Evolutionary conservation across 192 early-diverging fungal genomes (phyloP).

Genomic region (Backusella parvicylindrica): DNA sequence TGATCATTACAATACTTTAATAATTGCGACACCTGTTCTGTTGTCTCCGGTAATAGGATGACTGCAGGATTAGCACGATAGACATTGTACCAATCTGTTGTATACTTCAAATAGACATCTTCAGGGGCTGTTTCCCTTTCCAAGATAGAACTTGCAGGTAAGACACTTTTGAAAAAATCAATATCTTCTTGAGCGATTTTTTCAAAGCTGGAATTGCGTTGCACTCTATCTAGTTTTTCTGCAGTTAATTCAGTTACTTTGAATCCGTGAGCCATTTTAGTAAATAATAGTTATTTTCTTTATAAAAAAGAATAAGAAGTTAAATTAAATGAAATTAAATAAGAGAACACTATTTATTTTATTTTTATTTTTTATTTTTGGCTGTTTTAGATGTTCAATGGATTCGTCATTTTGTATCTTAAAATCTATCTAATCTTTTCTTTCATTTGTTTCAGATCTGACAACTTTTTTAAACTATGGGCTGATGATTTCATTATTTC

Average conservation of each 20-base stretch:
- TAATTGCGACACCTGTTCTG: constrained; percentile 78
- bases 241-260: constrained; percentile 26
- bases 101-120: constrained; percentile 55
- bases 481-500: background rate
- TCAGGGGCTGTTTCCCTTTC: constrained; percentile 37
- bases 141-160: constrained; percentile 33
- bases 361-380: background rate
- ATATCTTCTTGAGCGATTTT: constrained; percentile 48
- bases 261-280: constrained; percentile 17
- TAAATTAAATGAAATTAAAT: background rate
- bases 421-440: background rate
- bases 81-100: constrained; percentile 89
- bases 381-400: background rate
- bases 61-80: constrained; percentile 72
- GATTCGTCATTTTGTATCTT: background rate
- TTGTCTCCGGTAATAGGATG: constrained; percentile 73
- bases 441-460: background rate
- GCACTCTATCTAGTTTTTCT: constrained; percentile 39
- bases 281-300: background rate
- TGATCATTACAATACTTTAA: constrained; percentile 83
- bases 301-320: background rate
- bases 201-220: constrained; percentile 35
- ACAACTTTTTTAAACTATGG: background rate
- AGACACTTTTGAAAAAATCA: constrained; percentile 48
- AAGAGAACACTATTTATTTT: no score